Percentiles rank a stretch among this genome's conserved stretches.
phyloP scores from a whole-genome alignment of 306 rosid genomes.

The Prunus dulcis region DNA sequence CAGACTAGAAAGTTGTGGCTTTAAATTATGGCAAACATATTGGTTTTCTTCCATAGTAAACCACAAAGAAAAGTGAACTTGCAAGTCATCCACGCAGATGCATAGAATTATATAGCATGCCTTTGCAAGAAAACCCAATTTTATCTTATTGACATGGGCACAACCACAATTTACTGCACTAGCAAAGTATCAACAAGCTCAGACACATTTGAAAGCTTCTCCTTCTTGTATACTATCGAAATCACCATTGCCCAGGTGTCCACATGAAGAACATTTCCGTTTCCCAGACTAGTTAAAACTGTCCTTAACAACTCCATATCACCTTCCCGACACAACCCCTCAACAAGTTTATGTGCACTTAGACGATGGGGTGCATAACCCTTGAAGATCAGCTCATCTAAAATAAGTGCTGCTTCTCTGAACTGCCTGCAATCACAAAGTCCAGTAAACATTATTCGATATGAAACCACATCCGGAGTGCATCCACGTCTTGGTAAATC shows the following conservation, averaged over 20 bases:
- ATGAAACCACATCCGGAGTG: constrained; percentile 50
- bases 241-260: constrained; percentile 42
- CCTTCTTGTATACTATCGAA: constrained; percentile 40
- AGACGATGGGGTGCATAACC: constrained; percentile 40
- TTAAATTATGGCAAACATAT: too few relatives aligned
- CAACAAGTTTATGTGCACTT: constrained; percentile 38
- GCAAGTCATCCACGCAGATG: background rate
- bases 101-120: background rate
- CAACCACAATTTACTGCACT: constrained; percentile 19
- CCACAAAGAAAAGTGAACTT: background rate
- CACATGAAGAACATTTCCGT: constrained; percentile 29
- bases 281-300: constrained; percentile 41
- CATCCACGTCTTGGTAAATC: constrained; percentile 64
- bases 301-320: constrained; percentile 38
- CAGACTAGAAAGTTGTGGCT: too few relatives aligned
- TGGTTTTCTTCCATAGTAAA: too few relatives aligned
- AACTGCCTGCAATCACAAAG: constrained; percentile 45
- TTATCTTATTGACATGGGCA: background rate
- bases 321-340: constrained; percentile 39
- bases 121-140: background rate
- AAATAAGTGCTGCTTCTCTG: constrained; percentile 50
- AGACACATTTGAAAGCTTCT: constrained; percentile 28
- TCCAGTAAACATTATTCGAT: constrained; percentile 62
- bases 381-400: constrained; percentile 78
- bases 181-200: constrained; percentile 36